These are phyloP conservation scores for Mycosphaerella sp. DNA, from an alignment of 2,329 filamentous ascomycete species.

Conservation along the genomic window DNA sequence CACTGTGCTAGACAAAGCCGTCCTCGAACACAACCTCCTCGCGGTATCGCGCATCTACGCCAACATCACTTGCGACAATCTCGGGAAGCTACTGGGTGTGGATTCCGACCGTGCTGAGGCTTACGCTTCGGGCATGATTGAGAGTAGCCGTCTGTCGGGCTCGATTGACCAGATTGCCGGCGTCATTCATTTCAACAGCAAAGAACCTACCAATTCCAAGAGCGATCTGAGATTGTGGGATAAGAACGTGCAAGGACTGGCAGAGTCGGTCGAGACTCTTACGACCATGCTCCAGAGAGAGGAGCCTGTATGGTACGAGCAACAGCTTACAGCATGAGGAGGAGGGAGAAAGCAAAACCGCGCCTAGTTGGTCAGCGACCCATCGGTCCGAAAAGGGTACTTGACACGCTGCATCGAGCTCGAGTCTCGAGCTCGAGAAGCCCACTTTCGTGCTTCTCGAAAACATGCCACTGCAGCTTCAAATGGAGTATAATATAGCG, in stretches of 20 bases:
- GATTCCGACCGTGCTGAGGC: slow-evolving; percentile 77
- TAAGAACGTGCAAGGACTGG: slow-evolving; percentile 73
- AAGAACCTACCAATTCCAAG: slow-evolving; percentile 47
- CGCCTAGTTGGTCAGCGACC: too few relatives aligned
- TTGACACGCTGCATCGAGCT: too few relatives aligned
- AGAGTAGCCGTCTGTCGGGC: slow-evolving; percentile 81
- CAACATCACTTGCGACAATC: slow-evolving; percentile 54
- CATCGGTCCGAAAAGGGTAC: too few relatives aligned
- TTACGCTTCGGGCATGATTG: slow-evolving; percentile 91
- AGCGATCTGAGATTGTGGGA: slow-evolving; percentile 82
- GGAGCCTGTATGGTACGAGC: slow-evolving; percentile 57
- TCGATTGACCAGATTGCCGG: slow-evolving; percentile 91
- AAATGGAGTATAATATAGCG: too few relatives aligned
- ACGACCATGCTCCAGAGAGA: slow-evolving; percentile 73
- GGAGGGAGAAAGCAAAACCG: too few relatives aligned
- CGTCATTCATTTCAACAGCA: slow-evolving; percentile 79
- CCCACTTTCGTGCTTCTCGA: too few relatives aligned
- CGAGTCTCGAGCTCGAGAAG: too few relatives aligned
- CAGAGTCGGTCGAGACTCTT: slow-evolving; percentile 84
- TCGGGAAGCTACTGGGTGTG: slow-evolving; percentile 72
- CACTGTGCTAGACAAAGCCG: slow-evolving; percentile 86
- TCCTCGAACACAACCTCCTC: slow-evolving; percentile 92
- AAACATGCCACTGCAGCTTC: too few relatives aligned
- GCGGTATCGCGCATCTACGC: slow-evolving; percentile 61
- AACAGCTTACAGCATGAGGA: slow-evolving; percentile 34